Conservation (phyloP, 2,329 filamentous ascomycete species). For the Neurospora crassa region DNA sequence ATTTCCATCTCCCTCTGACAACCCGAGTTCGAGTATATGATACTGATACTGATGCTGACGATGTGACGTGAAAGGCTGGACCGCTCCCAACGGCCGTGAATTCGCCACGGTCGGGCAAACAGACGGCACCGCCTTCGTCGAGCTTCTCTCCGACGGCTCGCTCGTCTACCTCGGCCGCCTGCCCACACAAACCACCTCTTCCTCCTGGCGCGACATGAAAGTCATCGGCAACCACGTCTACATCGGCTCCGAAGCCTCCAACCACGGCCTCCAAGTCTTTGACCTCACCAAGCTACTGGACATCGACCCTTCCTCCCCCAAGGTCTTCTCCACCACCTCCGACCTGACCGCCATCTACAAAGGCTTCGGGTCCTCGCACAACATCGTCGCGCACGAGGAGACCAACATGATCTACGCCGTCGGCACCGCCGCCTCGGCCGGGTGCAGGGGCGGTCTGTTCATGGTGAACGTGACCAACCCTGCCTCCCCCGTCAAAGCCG, state of each 20-base stretch:
- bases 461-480: constrained; percentile 48
- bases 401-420: constrained; percentile 32
- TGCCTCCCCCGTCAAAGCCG: constrained; percentile 40
- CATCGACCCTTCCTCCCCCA: constrained; percentile 28
- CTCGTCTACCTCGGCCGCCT: constrained; percentile 44
- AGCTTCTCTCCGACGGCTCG: constrained; percentile 40
- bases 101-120: constrained; percentile 44
- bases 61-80: constrained; percentile 32
- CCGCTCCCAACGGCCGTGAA: constrained; percentile 39
- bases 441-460: constrained; percentile 45
- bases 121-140: constrained; percentile 44
- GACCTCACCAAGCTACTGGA: constrained; percentile 49
- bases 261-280: constrained; percentile 53
- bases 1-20: not conserved
- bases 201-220: constrained; percentile 44
- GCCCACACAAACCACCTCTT: constrained; percentile 34
- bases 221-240: constrained; percentile 28
- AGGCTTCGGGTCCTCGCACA: constrained; percentile 11
- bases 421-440: constrained; percentile 29
- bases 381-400: constrained; percentile 15
- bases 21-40: not conserved
- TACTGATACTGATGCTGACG: not conserved
- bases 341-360: constrained; percentile 11
- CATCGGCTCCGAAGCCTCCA: constrained; percentile 31
- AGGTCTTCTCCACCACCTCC: constrained; percentile 4